Evolutionary conservation across 495 filamentous ascomycete genomes (phyloP), one percentile per base, ranked within the genome.

Genomic region (Xeromyces bisporus): DNA sequence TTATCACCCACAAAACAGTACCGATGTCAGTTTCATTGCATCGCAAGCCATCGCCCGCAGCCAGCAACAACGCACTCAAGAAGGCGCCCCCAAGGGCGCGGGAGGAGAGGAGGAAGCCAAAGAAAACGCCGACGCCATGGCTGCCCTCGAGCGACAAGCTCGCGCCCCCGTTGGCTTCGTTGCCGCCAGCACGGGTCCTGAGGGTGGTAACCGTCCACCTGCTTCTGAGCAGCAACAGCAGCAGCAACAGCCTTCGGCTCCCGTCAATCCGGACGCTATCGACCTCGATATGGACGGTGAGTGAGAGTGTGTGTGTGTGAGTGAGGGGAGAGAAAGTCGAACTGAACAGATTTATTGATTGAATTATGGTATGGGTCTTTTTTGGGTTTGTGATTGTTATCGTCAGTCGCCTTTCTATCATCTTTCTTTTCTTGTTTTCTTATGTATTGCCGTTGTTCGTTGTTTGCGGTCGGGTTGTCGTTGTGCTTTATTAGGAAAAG

Each of bases 11-110:
- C 23, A 26, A 10, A 16, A 36, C 37, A 77, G 68, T 43, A 99
- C 91, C 18, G 91, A 99, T 50, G 87, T 99, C 62, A 93, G 82
- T 48, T 96, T 93, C 46, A 94, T 97, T 51, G 91, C 91, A 2
- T 89, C 83, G 2, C 91, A 99, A 50, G 91, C 91, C 2, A 64
- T 96, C 35, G 85, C 85, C 3, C 67, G 85, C 34, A 74, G 72
- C 30, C 81, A 93, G 50, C 61, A 67, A 40, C 59, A 64, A 33
- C 62, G 56, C n/a, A 44, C 54, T 13, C 53, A 63, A 23, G 64
- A 67, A 10, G 50, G 48, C 21, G 53, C 50, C 20, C 42, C 43
- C 15, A 51, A 38, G 6, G 37, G 47, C 18, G 51, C 55, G 23
- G 55, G 36, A 2, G 48, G 47, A 10, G 48, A 55, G 29, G 51